These are phyloP conservation scores for Periconia macrospinosa DNA, from an alignment of 2,329 filamentous ascomycete species.

Conservation along the genomic window DNA sequence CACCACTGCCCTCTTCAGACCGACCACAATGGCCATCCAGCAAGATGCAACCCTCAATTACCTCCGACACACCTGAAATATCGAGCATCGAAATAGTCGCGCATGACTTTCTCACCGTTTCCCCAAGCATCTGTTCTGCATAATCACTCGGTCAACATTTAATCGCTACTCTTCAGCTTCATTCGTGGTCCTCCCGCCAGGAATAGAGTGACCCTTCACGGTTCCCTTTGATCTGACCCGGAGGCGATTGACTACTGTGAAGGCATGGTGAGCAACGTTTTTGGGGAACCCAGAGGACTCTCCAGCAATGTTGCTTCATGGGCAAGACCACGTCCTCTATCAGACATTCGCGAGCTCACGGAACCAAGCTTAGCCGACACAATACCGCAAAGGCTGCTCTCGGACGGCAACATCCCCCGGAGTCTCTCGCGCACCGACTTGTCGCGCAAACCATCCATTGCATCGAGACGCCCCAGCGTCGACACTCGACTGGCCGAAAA, in stretches of 20 bases:
- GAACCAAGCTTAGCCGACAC: conserved; percentile 51
- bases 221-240: conserved; percentile 15
- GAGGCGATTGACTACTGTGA: conserved; percentile 7
- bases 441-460: conserved; percentile 35
- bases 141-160: conserved; percentile 36
- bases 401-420: conserved; percentile 20
- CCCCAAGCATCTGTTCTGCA: conserved; percentile 37
- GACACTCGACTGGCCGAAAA: conserved; percentile 32
- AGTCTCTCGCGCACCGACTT: conserved; percentile 31
- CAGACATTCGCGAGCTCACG: conserved; percentile 54
- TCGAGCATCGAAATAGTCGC: conserved; percentile 43
- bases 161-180: conserved; percentile 26
- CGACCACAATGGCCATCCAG: neutral
- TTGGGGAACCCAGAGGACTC: conserved; percentile 27
- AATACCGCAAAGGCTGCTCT: conserved; percentile 29
- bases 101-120: conserved; percentile 41
- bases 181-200: conserved; percentile 23
- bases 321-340: conserved; percentile 47
- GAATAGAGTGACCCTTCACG: conserved; percentile 18
- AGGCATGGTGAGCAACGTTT: conserved; percentile 30
- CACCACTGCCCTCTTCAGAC: neutral
- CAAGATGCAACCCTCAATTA: conserved; percentile 20
- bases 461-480: conserved; percentile 34
- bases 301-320: conserved; percentile 30
- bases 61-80: conserved; percentile 34